Evolutionary conservation across 2,329 filamentous ascomycete genomes (phyloP).

Genomic region (Fusarium ambrosium): DNA sequence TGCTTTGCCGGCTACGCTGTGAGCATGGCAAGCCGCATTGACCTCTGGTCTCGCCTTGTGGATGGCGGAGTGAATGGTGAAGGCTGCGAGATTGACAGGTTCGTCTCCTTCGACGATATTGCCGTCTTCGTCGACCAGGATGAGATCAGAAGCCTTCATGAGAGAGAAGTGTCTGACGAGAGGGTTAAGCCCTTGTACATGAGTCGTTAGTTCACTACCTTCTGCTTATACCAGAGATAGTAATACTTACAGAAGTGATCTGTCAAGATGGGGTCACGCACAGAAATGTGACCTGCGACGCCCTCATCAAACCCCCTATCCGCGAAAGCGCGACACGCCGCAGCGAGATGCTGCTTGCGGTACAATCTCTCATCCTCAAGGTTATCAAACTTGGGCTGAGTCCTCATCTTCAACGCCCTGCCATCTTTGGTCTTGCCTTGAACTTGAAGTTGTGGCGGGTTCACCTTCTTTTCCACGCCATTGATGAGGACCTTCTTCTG

Average conservation of each 20-base stretch:
- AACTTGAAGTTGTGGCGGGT: not conserved
- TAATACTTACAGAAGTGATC: not conserved
- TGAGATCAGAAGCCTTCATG: constrained; percentile 64
- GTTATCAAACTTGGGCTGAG: not conserved
- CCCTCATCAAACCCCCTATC: not conserved
- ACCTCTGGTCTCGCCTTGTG: constrained; percentile 73
- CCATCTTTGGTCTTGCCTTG: constrained; percentile 4
- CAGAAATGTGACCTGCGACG: not conserved
- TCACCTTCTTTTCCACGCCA: not conserved
- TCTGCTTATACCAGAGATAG: fast-evolving
- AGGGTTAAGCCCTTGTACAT: not conserved
- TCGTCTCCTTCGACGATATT: constrained; percentile 1
- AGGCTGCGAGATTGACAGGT: constrained; percentile 76
- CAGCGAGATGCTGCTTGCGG: not conserved
- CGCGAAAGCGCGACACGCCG: constrained; percentile 1
- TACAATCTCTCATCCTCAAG: not conserved
- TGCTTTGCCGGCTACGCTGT: constrained; percentile 72
- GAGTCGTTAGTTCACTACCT: not conserved
- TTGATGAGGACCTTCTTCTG: not conserved
- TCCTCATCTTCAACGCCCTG: not conserved
- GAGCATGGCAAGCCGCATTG: constrained; percentile 74
- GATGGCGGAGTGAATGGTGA: constrained; percentile 75
- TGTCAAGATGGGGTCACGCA: not conserved
- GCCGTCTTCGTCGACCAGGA: constrained; percentile 63
- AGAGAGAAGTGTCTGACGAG: constrained; percentile 1